Evolutionary conservation across 139 green algal genomes (phyloP).

Genomic region (Chlorella sp.): DNA sequence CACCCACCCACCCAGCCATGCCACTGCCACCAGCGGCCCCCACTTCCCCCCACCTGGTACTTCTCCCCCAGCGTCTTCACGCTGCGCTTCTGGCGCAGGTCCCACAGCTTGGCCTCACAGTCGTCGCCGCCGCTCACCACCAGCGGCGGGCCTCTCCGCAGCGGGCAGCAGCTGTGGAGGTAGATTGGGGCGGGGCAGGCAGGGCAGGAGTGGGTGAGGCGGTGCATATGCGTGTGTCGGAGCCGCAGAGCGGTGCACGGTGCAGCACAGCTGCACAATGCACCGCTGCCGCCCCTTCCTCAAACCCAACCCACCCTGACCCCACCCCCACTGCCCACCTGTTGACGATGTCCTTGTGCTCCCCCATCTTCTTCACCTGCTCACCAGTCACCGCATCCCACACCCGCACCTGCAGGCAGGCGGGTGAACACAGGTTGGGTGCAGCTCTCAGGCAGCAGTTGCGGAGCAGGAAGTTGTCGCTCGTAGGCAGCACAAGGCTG

Average conservation of each 20-base stretch:
- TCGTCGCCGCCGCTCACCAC: slow-evolving; percentile 92
- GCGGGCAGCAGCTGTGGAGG: slow-evolving; percentile 59
- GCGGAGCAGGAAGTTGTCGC: no score
- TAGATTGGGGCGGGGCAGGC: no score
- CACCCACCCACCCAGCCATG: no score
- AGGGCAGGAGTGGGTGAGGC: no score
- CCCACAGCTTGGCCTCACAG: slow-evolving; percentile 92
- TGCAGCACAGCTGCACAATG: no score
- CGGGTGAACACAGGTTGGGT: neutral
- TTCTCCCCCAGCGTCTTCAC: slow-evolving; percentile 81
- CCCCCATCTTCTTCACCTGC: slow-evolving; percentile 88
- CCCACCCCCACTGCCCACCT: neutral
- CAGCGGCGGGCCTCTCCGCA: slow-evolving; percentile 80
- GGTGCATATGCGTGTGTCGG: no score
- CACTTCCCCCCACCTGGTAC: slow-evolving; percentile 69
- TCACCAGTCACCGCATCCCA: slow-evolving; percentile 80
- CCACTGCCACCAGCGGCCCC: no score
- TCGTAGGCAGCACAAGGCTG: no score
- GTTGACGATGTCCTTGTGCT: slow-evolving; percentile 96
- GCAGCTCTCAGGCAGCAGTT: no score
- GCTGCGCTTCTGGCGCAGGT: slow-evolving; percentile 77
- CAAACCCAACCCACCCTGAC: no score
- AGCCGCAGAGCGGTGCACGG: no score
- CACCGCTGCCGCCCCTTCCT: no score
- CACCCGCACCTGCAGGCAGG: slow-evolving; percentile 10